Evolutionary conservation across 495 filamentous ascomycete genomes (phyloP).

Genomic region (Achaetomiella virescens): DNA sequence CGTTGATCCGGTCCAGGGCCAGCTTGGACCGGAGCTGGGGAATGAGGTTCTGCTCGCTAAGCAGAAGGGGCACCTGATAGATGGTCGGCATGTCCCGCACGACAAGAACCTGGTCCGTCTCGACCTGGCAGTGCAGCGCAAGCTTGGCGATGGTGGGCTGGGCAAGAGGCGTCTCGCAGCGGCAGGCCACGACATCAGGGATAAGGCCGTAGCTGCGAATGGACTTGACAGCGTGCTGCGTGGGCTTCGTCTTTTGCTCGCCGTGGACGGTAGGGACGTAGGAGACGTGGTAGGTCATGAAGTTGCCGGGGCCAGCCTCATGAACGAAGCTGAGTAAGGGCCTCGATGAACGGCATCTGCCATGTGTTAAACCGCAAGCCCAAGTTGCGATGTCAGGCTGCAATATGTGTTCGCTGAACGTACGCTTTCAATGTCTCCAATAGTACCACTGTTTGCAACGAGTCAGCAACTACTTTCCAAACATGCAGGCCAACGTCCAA

Average conservation of each 20-base stretch:
- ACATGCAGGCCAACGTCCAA: neutral
- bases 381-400: neutral
- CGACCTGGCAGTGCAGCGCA: slow-evolving; percentile 77
- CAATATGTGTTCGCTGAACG: neutral
- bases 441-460: slow-evolving; percentile 28
- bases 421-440: slow-evolving; percentile 78
- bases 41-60: slow-evolving; percentile 72
- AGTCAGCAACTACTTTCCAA: slow-evolving; percentile 1
- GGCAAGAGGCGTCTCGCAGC: slow-evolving; percentile 69
- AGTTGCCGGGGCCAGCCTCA: slow-evolving; percentile 62
- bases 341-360: slow-evolving; percentile 72
- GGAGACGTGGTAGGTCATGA: slow-evolving; percentile 78
- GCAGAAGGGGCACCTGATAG: slow-evolving; percentile 88
- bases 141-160: slow-evolving; percentile 78
- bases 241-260: slow-evolving; percentile 98
- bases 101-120: slow-evolving; percentile 70
- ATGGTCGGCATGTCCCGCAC: slow-evolving; percentile 81
- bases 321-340: slow-evolving; percentile 56
- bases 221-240: slow-evolving; percentile 79
- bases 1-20: slow-evolving; percentile 47
- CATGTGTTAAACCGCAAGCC: neutral
- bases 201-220: slow-evolving; percentile 74
- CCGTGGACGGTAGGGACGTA: slow-evolving; percentile 63
- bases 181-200: slow-evolving; percentile 86
- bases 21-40: slow-evolving; percentile 53